phyloP scores from a whole-genome alignment of 768 basidiomycete species.

The Hygrophorus russula region DNA sequence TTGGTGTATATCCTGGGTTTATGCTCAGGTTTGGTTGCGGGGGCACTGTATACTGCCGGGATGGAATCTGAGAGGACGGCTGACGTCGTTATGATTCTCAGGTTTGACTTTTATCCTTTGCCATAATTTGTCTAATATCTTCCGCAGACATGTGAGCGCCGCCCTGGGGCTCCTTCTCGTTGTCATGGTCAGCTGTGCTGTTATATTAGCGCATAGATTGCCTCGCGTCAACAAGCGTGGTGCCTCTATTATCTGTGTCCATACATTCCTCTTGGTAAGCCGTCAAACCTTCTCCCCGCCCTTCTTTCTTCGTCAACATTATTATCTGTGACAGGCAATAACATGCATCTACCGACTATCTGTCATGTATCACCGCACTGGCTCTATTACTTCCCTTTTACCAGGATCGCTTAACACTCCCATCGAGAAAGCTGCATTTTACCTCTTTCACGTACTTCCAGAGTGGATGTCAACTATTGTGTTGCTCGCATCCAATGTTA shows the following conservation, averaged over 20 bases:
- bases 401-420: slow-evolving; percentile 23
- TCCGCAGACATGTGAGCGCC: slow-evolving; percentile 16
- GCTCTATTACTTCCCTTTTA: slow-evolving; percentile 19
- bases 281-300: slow-evolving; percentile 5
- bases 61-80: slow-evolving; percentile 2
- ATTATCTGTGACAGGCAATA: slow-evolving; percentile 13
- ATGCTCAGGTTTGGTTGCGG: slow-evolving; percentile 3
- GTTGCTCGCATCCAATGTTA: slow-evolving; percentile 19
- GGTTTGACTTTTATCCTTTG: background rate
- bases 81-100: slow-evolving; percentile 11
- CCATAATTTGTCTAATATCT: background rate
- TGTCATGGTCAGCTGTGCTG: slow-evolving; percentile 6
- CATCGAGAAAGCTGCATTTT: slow-evolving; percentile 27
- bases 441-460: slow-evolving; percentile 32
- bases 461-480: slow-evolving; percentile 26
- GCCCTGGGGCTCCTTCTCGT: slow-evolving; percentile 9
- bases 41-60: no score
- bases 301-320: background rate
- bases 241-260: slow-evolving; percentile 10
- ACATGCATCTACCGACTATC: slow-evolving; percentile 28
- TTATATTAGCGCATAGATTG: slow-evolving; percentile 17
- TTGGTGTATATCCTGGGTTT: slow-evolving; percentile 11
- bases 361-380: slow-evolving; percentile 24
- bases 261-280: slow-evolving; percentile 20
- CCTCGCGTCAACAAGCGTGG: slow-evolving; percentile 17